A percentile compares a stretch with the other conserved stretches of the same genome.
phyloP scores from a whole-genome alignment of 768 basidiomycete genomes.

The Naematelia aurantialba region DNA sequence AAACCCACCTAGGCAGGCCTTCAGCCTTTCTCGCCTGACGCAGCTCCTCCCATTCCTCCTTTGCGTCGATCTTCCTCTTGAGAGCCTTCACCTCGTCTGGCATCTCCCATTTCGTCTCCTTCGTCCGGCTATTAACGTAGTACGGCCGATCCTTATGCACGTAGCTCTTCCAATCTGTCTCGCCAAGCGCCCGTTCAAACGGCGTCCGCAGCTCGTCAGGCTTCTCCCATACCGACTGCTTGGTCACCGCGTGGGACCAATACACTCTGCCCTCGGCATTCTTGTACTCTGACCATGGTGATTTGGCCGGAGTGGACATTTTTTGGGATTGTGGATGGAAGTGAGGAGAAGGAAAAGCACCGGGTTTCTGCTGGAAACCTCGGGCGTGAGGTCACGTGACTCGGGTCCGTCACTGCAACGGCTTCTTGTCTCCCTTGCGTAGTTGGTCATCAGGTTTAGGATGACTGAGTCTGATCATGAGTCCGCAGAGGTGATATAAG shows the following conservation, averaged over 20 bases:
- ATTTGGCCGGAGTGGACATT: conserved; percentile 1
- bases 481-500: too few species aligned
- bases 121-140: conserved; percentile 67
- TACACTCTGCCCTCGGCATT: conserved; percentile 97
- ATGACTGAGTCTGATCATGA: too few species aligned
- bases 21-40: conserved; percentile 58
- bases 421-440: too few species aligned
- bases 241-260: conserved; percentile 86
- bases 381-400: not conserved
- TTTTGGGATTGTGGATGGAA: not conserved
- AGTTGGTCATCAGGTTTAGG: too few species aligned
- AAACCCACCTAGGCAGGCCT: conserved; percentile 51
- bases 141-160: conserved; percentile 72
- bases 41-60: conserved; percentile 23
- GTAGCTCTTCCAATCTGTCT: conserved; percentile 96
- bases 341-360: not conserved
- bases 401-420: too few species aligned
- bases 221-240: conserved; percentile 97
- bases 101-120: conserved; percentile 92
- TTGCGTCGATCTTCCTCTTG: conserved; percentile 69
- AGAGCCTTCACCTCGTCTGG: conserved; percentile 85
- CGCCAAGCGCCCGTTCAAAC: conserved; percentile 84
- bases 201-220: conserved; percentile 86
- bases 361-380: not conserved
- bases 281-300: conserved; percentile 62